phyloP scores from a whole-genome alignment of 2,329 filamentous ascomycete species.

The Diaporthe amygdali region DNA sequence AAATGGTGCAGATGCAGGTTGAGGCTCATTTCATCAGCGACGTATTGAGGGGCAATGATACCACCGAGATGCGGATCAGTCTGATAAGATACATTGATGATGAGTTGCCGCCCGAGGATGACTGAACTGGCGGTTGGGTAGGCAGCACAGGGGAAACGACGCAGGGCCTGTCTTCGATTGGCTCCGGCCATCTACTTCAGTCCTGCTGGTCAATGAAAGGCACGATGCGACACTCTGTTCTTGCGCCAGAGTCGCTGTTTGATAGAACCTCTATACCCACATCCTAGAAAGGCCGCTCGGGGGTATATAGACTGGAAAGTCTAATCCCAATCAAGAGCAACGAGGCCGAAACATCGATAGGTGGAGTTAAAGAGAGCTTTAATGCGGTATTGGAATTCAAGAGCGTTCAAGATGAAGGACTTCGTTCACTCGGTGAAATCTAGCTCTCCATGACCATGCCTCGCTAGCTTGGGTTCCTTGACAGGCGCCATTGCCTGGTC shows the following conservation, averaged over 20 bases:
- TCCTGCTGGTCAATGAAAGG: neutral
- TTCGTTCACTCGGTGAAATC: neutral
- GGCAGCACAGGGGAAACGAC: too few relatives aligned
- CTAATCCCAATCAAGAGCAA: neutral
- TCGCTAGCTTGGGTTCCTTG: neutral
- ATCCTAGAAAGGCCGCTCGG: neutral
- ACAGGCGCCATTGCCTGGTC: neutral
- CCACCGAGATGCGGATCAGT: slow-evolving; percentile 94
- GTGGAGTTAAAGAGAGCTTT: neutral
- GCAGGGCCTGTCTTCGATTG: neutral
- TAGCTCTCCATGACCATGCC: neutral
- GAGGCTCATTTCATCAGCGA: slow-evolving; percentile 97
- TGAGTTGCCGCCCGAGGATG: slow-evolving; percentile 95
- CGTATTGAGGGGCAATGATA: slow-evolving; percentile 89
- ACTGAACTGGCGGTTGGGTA: slow-evolving; percentile 58
- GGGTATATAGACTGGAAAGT: neutral
- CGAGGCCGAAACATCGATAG: neutral
- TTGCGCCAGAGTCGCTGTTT: neutral
- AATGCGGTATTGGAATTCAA: neutral
- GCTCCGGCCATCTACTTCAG: neutral
- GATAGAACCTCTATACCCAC: neutral
- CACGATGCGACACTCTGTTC: neutral
- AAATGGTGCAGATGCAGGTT: slow-evolving; percentile 99
- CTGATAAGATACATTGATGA: slow-evolving; percentile 95
- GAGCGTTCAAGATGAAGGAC: neutral